Evolutionary conservation across 78 protist genomes (phyloP).

Genomic region (Planoprotostelium fungivorum): DNA sequence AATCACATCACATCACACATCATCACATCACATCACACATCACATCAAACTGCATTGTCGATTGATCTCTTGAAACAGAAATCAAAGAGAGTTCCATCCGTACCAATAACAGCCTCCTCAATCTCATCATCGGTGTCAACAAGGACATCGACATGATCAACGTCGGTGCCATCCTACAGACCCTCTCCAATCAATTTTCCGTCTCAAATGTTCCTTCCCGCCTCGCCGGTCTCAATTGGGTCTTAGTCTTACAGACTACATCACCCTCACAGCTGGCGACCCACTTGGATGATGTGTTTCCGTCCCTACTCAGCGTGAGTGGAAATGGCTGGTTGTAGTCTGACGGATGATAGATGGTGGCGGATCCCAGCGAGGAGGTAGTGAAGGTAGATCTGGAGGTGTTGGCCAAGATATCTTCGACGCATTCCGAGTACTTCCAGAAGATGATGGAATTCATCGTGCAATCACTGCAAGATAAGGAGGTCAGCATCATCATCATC

Average conservation of each 20-base stretch:
- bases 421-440: constrained; percentile 18
- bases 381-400: constrained; percentile 54
- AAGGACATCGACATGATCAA: background rate
- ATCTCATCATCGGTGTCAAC: constrained; percentile 4
- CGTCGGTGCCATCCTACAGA: background rate
- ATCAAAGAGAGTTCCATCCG: background rate
- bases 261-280: constrained; percentile 19
- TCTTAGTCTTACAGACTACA: constrained; percentile 55
- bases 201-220: constrained; percentile 30
- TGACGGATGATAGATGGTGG: background rate
- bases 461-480: background rate
- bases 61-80: background rate
- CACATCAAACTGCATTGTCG: background rate
- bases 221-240: constrained; percentile 61
- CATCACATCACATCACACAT: too few relatives aligned
- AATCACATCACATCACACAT: too few relatives aligned
- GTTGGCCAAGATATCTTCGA: constrained; percentile 49
- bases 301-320: constrained; percentile 26
- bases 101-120: constrained; percentile 7
- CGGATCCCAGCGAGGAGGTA: constrained; percentile 30
- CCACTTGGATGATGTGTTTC: constrained; percentile 39
- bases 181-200: background rate
- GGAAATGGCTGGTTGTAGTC: background rate
- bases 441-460: constrained; percentile 35
- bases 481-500: constrained; percentile 1